These are phyloP conservation scores for Aspergillus awamori DNA, from an alignment of 2,329 filamentous ascomycete species.

Conservation along the genomic window DNA sequence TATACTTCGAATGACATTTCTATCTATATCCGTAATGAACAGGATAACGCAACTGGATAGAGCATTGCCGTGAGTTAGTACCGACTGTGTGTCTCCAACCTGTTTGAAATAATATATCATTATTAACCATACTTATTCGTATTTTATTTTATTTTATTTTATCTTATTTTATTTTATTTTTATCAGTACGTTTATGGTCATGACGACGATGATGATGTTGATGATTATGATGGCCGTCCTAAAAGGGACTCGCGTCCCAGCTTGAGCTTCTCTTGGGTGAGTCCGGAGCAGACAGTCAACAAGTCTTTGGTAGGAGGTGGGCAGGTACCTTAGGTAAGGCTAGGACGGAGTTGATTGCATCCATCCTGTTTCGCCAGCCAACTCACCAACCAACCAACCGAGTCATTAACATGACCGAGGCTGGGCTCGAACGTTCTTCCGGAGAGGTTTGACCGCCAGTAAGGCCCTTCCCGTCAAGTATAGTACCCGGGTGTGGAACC, in stretches of 20 bases:
- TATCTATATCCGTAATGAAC: not conserved
- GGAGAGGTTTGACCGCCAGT: conserved; percentile 24
- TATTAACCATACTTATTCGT: not conserved
- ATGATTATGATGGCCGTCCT: not conserved
- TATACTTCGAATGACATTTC: not conserved
- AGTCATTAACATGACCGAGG: conserved; percentile 17
- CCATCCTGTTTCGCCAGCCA: conserved; percentile 12
- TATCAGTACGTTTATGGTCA: not conserved
- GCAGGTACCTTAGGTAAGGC: conserved; percentile 3
- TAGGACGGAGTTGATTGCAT: not conserved
- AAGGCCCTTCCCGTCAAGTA: conserved; percentile 23
- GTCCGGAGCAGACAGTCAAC: not conserved
- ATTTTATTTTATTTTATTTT: too few species aligned
- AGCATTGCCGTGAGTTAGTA: not conserved
- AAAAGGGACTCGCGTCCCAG: not conserved
- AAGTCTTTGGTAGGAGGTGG: not conserved
- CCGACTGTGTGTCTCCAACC: not conserved
- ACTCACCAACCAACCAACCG: conserved; percentile 11
- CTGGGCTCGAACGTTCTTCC: conserved; percentile 27
- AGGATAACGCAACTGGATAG: not conserved
- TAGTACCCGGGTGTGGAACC: conserved; percentile 22
- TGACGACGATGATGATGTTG: not conserved
- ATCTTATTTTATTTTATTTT: too few species aligned
- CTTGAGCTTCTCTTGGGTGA: not conserved
- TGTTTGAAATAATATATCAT: not conserved